Evolutionary conservation across 2,329 filamentous ascomycete genomes (phyloP), one percentile per base, ranked within the genome.

Genomic region (Magnaporthiopsis poae): DNA sequence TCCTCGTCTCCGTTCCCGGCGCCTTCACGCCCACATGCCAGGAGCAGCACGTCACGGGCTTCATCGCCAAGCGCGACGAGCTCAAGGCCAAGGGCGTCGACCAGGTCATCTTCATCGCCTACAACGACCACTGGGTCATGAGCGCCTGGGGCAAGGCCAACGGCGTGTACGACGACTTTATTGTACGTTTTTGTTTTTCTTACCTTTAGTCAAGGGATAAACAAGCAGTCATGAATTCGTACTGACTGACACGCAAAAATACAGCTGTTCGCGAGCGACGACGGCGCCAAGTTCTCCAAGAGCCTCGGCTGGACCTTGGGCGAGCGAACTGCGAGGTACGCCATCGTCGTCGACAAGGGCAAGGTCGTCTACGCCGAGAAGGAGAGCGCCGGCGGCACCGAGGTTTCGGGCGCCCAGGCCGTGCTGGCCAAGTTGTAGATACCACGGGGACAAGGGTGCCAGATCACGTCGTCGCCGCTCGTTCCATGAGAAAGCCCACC

Each of bases 121-220:
- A 82, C 82, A 96, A 96, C 79, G 92, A 96, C 79, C 82, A 88
- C 70, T 96, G 84, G 75, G 92, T 96, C 77, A 94, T 94, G 90
- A 88, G 87, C 73, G 91, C 90, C 66, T 95, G 91, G 91, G 89
- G 87, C 79, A 96, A 96, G 85, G 91, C 92, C 74, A 94, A 96
- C 80, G 83, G 84, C 65, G 82, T 94, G 74, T 88, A 85, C 74
- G 86, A 88, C 70, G 88, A 94, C 72, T 83, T 77, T 67, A 82
- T 86, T 70, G 83, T 85, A 72, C 72, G 35, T 62, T 61, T 11
- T 36, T 36, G 35, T 36, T 12, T 36, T 36, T 12, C 8, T 13
- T 12, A 25, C 59, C n/a, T 0, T 31, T 21, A 9, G 5, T 36
- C 12, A 12, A 18, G 56, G 62, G 18, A 25, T 25, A 31, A 25